A percentile compares a stretch with the other conserved stretches of the same genome.
Conservation (phyloP, 208 protist genomes). For the Novymonas esmeraldas region DNA sequence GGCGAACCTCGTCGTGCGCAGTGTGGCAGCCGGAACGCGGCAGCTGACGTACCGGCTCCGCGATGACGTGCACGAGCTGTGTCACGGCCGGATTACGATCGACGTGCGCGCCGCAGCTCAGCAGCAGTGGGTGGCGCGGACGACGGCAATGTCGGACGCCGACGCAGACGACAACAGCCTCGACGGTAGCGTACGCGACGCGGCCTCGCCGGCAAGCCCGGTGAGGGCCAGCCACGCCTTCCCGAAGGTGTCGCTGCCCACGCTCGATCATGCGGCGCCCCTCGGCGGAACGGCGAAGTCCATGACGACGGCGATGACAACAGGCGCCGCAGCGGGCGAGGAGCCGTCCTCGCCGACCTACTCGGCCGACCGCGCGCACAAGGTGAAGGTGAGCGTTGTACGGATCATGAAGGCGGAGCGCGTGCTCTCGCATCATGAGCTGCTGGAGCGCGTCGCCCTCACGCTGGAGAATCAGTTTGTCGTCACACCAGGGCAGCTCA, state of each 20-base stretch:
- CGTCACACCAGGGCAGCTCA: conserved; percentile 51
- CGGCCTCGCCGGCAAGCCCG: not conserved
- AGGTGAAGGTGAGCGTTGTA: conserved; percentile 61
- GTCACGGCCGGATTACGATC: conserved; percentile 43
- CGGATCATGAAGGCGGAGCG: conserved; percentile 53
- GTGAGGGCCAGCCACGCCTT: not conserved
- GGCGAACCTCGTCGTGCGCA: conserved; percentile 52
- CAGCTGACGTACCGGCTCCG: conserved; percentile 48
- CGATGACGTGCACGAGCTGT: conserved; percentile 33
- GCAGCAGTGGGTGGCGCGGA: conserved; percentile 28
- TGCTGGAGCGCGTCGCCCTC: conserved; percentile 34
- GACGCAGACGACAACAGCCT: conserved; percentile 3
- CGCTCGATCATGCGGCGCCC: not conserved
- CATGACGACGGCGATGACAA: not conserved
- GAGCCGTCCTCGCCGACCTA: conserved; percentile 7
- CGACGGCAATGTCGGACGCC: conserved; percentile 19
- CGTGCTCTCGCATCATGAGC: conserved; percentile 39
- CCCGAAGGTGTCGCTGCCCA: not conserved
- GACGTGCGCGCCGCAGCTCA: conserved; percentile 44
- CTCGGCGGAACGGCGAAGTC: not conserved
- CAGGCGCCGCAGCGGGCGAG: not conserved
- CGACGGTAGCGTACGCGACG: not conserved
- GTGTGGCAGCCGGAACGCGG: conserved; percentile 19
- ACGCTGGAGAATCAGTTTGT: conserved; percentile 28
- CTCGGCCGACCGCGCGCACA: conserved; percentile 34